Evolutionary conservation across 257 asterid genomes (phyloP).

Genomic region (Hygrophila difformis): DNA sequence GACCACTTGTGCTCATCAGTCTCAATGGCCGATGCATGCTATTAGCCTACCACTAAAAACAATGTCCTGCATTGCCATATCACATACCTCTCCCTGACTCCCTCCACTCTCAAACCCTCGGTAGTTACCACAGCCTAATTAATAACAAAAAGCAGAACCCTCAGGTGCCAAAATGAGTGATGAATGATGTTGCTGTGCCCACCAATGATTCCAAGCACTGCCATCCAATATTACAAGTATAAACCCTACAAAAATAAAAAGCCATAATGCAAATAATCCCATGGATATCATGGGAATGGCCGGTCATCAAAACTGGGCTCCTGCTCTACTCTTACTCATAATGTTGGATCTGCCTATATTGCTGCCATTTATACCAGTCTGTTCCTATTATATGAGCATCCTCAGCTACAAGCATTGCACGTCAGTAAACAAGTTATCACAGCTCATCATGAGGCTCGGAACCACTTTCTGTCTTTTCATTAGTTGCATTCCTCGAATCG

Average conservation of each 20-base stretch:
- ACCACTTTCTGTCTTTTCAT: conserved; percentile 29
- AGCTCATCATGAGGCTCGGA: conserved; percentile 68
- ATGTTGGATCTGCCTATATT: conserved; percentile 17
- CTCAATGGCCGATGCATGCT: too few species aligned
- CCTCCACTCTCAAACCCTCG: too few species aligned
- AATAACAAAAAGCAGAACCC: too few species aligned
- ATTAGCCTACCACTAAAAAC: too few species aligned
- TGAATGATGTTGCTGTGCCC: conserved; percentile 12
- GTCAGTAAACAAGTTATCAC: conserved; percentile 27
- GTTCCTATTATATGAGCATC: conserved; percentile 16
- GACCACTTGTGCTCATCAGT: too few species aligned
- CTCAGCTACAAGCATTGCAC: conserved; percentile 13
- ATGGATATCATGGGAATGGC: conserved; percentile 20
- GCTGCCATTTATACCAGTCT: conserved; percentile 14
- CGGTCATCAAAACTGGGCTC: conserved; percentile 38
- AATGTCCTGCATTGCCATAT: too few species aligned
- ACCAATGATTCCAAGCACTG: conserved; percentile 15
- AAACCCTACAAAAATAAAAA: conserved; percentile 16
- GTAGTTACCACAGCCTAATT: too few species aligned
- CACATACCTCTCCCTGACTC: too few species aligned
- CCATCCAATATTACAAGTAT: conserved; percentile 25
- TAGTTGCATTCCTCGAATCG: conserved; percentile 28
- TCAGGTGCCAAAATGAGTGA: conserved; percentile 27
- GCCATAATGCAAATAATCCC: conserved; percentile 10
- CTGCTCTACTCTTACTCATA: conserved; percentile 18